Percentiles rank a stretch among this genome's conserved stretches.
These are phyloP conservation scores for Gnomoniopsis smithogilvyi DNA, from an alignment of 2,329 filamentous ascomycete species.

Conservation along the genomic window DNA sequence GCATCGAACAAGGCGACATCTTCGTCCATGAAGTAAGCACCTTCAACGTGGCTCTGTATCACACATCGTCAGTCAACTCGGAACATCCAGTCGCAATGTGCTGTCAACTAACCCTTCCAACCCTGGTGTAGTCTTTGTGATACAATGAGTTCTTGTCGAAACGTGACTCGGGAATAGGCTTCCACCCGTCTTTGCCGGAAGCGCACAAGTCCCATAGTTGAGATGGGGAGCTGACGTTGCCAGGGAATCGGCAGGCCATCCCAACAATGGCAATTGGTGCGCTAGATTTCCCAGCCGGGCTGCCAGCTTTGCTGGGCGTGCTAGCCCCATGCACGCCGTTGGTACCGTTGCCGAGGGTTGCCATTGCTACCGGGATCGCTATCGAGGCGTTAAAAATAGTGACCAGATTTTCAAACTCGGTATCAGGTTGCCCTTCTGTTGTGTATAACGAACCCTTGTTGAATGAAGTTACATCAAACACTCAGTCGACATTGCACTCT, in stretches of 20 bases:
- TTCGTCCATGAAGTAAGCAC: not conserved
- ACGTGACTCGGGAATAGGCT: not conserved
- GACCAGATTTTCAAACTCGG: too few relatives aligned
- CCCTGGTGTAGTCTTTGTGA: not conserved
- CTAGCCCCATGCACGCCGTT: too few relatives aligned
- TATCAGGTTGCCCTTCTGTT: too few relatives aligned
- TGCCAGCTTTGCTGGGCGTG: too few relatives aligned
- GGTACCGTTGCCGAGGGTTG: too few relatives aligned
- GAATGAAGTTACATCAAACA: too few relatives aligned
- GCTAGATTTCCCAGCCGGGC: too few relatives aligned
- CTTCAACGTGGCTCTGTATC: not conserved
- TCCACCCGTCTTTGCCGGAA: conserved; percentile 1
- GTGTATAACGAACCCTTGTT: too few relatives aligned
- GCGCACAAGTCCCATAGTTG: conserved; percentile 29
- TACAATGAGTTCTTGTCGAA: not conserved
- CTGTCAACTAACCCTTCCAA: not conserved
- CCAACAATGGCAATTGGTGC: conserved; percentile 14
- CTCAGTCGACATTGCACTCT: too few relatives aligned
- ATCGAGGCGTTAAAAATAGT: too few relatives aligned
- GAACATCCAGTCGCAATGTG: not conserved
- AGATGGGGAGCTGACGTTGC: conserved; percentile 28
- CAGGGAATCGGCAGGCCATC: conserved; percentile 34
- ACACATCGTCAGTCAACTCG: not conserved
- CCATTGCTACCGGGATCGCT: too few relatives aligned
- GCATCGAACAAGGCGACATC: not conserved